phyloP scores from a whole-genome alignment of 2,329 filamentous ascomycete genomes.

The Scorias spongiosa region DNA sequence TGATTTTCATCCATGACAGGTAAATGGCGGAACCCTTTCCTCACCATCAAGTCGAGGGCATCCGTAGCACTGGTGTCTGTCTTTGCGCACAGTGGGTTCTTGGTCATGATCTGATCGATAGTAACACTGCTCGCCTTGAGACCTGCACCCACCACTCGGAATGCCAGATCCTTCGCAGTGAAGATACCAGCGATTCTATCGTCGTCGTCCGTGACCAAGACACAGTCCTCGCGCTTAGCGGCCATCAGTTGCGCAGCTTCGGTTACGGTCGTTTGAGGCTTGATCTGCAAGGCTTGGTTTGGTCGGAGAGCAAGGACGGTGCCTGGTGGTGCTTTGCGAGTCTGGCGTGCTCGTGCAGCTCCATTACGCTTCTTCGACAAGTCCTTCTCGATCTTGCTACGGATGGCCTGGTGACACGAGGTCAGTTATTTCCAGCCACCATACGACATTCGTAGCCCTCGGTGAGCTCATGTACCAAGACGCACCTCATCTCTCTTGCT shows the following conservation, averaged over 20 bases:
- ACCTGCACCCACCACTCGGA: constrained; percentile 84
- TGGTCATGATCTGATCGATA: constrained; percentile 98
- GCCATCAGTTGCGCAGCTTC: constrained; percentile 98
- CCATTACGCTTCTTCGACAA: constrained; percentile 93
- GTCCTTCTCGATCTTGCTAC: constrained; percentile 90
- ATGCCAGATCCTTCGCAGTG: constrained; percentile 95
- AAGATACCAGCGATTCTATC: constrained; percentile 98
- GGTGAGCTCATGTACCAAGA: neutral
- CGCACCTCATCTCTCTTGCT: constrained; percentile 92
- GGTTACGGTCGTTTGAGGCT: constrained; percentile 81
- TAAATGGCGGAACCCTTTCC: constrained; percentile 92
- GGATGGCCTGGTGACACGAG: constrained; percentile 57
- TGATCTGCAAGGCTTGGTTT: constrained; percentile 92
- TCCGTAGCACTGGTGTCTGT: constrained; percentile 97
- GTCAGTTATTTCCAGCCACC: neutral
- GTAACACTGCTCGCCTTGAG: constrained; percentile 80
- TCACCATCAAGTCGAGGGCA: constrained; percentile 92
- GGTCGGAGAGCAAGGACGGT: constrained; percentile 92
- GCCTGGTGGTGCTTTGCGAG: constrained; percentile 85
- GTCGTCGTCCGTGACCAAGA: constrained; percentile 93
- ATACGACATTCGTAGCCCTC: no score
- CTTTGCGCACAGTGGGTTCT: constrained; percentile 92
- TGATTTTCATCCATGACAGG: constrained; percentile 99
- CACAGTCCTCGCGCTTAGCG: constrained; percentile 94
- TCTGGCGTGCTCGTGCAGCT: constrained; percentile 62